Evolutionary conservation across 177 flowering plant genomes (phyloP), one percentile per base, ranked within the genome.

Genomic region (Vitis hybrid): DNA sequence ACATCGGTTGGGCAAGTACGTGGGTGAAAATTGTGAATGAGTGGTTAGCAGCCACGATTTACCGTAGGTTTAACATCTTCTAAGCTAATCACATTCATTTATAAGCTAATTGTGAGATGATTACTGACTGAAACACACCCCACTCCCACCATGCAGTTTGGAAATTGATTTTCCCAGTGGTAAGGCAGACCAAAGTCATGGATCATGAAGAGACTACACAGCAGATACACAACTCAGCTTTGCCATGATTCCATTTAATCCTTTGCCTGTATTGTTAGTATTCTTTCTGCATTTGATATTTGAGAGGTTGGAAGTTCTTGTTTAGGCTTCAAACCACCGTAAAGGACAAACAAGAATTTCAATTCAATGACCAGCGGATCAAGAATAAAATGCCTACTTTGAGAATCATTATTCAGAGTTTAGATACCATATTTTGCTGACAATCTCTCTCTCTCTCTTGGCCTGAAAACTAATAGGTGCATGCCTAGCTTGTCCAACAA

Each of bases 1-100:
- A 94, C 73, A 90, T 89, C 70, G 97, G 98, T 3, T 94, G 97
- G 97, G 84, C 97, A 48, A 94, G 97, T 71, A 92, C 97, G 23
- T 94, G 98, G 98, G 93, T 94, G 67, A 94, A 91, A 78, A 89
- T 92, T 13, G 74, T 94, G 60, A 94, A 92, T 55, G 94, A 91
- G 80, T 92, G 97, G 97, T 84, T 94, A 68, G 98, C 98, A 62
- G 97, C 91, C 23, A 74, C 86, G 30, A 81, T 92, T 70, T 92
- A 91, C 82, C 52, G 97, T 94, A 78, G 83, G 97, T 79, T 62
- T 23, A 40, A 7, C 45, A 40, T 40, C 45, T 26, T 34, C 49
- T 62, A 3, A 23, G 34, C 64, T 26, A 21, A 40, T 62, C 40
- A 2, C 7, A 68, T 61, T 52, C 54, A 49, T 14, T n/a, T 1